Percentiles rank a stretch among this genome's conserved stretches.
phyloP scores from a whole-genome alignment of 2,329 filamentous ascomycete species.

The Harringtonia aguacate region DNA sequence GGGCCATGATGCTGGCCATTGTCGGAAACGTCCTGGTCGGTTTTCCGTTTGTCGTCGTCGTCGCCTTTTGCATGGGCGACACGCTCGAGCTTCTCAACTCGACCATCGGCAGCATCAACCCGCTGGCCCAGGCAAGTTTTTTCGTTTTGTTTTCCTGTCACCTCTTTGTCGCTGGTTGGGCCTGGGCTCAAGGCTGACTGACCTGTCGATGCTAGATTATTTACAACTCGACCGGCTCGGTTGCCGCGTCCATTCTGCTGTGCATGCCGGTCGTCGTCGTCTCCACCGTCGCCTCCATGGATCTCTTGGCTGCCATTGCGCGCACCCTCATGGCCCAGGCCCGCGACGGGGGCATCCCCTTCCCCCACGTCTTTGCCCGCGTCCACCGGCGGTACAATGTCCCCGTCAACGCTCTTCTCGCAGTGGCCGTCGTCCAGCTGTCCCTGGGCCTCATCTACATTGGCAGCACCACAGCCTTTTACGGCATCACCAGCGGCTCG shows the following conservation, averaged over 20 bases:
- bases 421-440: not conserved
- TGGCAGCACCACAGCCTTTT: not conserved
- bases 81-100: not conserved
- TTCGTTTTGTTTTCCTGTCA: too few species aligned
- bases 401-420: not conserved
- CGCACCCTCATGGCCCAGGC: not conserved
- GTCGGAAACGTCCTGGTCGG: not conserved
- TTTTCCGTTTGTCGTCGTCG: not conserved
- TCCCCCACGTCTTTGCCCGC: not conserved
- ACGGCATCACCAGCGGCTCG: not conserved
- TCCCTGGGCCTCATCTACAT: not conserved
- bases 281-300: not conserved
- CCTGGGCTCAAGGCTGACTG: too few species aligned
- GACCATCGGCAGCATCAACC: not conserved
- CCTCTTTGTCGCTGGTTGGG: too few species aligned
- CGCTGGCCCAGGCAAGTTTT: not conserved
- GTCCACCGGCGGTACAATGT: not conserved
- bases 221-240: not conserved
- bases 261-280: not conserved
- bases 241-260: not conserved
- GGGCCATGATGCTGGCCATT: not conserved
- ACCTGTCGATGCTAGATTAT: not conserved
- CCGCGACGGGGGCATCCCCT: not conserved
- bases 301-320: not conserved
- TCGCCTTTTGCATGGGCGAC: not conserved